phyloP scores from a whole-genome alignment of 2,329 filamentous ascomycete species.

The Stemphylium lycopersici region DNA sequence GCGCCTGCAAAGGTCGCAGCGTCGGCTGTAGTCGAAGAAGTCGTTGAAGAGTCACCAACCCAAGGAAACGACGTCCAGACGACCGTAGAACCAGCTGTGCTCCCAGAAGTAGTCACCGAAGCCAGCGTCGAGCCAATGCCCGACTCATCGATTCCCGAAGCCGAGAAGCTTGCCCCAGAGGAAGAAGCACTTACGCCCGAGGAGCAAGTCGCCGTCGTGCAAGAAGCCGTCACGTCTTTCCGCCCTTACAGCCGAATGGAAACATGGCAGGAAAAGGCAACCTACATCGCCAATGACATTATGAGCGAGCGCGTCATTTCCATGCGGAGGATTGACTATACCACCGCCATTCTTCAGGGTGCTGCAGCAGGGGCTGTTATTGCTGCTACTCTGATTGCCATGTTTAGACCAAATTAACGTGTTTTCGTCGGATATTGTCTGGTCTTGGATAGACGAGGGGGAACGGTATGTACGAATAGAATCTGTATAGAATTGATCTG shows the following conservation, averaged over 20 bases:
- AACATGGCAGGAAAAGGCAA: constrained; percentile 32
- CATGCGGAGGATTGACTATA: constrained; percentile 54
- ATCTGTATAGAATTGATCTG: constrained; percentile 1
- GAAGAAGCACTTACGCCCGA: constrained; percentile 13
- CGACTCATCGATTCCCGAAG: constrained; percentile 9
- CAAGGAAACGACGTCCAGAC: constrained; percentile 7
- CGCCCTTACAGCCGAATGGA: constrained; percentile 14
- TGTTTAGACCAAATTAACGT: constrained; percentile 28
- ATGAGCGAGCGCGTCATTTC: constrained; percentile 54
- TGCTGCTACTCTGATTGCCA: constrained; percentile 35
- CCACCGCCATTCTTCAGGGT: constrained; percentile 53
- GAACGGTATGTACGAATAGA: constrained; percentile 6
- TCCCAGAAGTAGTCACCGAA: constrained; percentile 7
- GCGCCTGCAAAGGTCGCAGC: constrained; percentile 1
- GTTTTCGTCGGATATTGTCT: background rate
- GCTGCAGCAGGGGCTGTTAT: constrained; percentile 51
- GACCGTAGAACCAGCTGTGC: constrained; percentile 4
- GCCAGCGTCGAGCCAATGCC: constrained; percentile 5
- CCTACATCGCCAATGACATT: constrained; percentile 38
- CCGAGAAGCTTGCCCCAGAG: constrained; percentile 12
- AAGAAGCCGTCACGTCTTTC: constrained; percentile 16
- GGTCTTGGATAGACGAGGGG: background rate
- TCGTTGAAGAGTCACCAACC: constrained; percentile 16
- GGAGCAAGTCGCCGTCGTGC: constrained; percentile 23
- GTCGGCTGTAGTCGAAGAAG: constrained; percentile 6